These are phyloP conservation scores for Vaccinium vitisidaea DNA, from an alignment of 148 eudicot species.

Conservation along the genomic window DNA sequence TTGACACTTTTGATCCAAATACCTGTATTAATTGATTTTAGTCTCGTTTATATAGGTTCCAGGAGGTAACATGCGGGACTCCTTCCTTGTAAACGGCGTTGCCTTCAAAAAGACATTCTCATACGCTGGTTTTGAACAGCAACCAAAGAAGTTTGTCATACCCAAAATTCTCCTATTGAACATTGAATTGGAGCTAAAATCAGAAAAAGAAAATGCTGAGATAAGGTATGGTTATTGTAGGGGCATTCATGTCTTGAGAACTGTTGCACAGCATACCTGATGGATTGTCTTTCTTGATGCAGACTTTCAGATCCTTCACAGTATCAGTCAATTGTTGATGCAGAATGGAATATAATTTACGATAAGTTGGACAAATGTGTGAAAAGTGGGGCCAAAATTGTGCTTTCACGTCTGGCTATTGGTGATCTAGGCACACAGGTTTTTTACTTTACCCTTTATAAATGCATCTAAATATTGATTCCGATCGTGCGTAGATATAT, in stretches of 20 bases:
- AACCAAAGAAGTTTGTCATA: slow-evolving; percentile 76
- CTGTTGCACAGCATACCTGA: neutral
- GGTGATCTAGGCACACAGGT: slow-evolving; percentile 99
- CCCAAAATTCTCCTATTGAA: slow-evolving; percentile 91
- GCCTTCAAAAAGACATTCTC: slow-evolving; percentile 98
- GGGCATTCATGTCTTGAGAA: neutral
- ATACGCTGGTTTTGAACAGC: slow-evolving; percentile 98
- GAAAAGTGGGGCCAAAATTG: slow-evolving; percentile 94
- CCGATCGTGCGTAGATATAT: neutral
- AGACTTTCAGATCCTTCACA: slow-evolving; percentile 93
- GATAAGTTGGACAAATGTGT: slow-evolving; percentile 97
- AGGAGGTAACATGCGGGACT: slow-evolving; percentile 97
- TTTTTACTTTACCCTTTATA: neutral
- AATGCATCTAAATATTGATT: neutral
- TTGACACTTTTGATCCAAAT: neutral
- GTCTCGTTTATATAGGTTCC: slow-evolving; percentile 62
- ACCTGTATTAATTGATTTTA: neutral
- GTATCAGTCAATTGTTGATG: slow-evolving; percentile 98
- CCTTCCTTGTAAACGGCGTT: slow-evolving; percentile 93
- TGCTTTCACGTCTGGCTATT: slow-evolving; percentile 93
- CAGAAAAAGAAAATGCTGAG: slow-evolving; percentile 99
- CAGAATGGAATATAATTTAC: slow-evolving; percentile 98
- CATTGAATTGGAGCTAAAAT: slow-evolving; percentile 91
- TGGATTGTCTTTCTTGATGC: slow-evolving; percentile 11
- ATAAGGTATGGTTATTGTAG: slow-evolving; percentile 52